These are phyloP conservation scores for Mycena metata DNA, from an alignment of 768 basidiomycete genomes.

Conservation along the genomic window DNA sequence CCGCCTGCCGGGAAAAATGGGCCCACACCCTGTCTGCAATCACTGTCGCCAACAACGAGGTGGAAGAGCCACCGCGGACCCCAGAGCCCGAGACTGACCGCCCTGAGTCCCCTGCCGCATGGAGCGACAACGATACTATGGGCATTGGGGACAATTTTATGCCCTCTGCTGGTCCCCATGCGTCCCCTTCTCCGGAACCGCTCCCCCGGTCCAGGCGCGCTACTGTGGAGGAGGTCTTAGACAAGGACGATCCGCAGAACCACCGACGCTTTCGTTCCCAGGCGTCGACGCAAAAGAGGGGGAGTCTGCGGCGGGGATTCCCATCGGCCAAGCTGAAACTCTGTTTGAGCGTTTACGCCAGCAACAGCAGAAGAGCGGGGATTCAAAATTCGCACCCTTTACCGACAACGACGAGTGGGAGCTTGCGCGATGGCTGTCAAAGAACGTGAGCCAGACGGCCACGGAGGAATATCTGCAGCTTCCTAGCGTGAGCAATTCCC, in stretches of 20 bases:
- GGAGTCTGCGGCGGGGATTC: background rate
- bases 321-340: background rate
- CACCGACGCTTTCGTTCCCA: no score
- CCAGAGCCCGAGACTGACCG: background rate
- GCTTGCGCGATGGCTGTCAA: slow-evolving; percentile 46
- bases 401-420: slow-evolving; percentile 39
- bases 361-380: background rate
- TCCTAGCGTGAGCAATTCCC: background rate
- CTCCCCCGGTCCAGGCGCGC: background rate
- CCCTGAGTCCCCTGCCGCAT: background rate
- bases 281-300: background rate
- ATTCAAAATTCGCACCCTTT: slow-evolving; percentile 44
- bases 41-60: background rate
- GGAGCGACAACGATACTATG: background rate
- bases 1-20: background rate
- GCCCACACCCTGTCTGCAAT: background rate
- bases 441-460: slow-evolving; percentile 41
- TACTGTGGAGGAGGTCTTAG: background rate
- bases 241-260: slow-evolving; percentile 10
- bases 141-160: background rate
- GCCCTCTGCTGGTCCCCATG: background rate
- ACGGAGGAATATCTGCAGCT: slow-evolving; percentile 48
- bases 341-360: slow-evolving; percentile 1
- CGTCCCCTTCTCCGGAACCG: background rate
- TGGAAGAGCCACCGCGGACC: background rate